A percentile compares a stretch with the other conserved stretches of the same genome.
phyloP scores from a whole-genome alignment of 2,329 filamentous ascomycete genomes.

The Blastomyces parvus region DNA sequence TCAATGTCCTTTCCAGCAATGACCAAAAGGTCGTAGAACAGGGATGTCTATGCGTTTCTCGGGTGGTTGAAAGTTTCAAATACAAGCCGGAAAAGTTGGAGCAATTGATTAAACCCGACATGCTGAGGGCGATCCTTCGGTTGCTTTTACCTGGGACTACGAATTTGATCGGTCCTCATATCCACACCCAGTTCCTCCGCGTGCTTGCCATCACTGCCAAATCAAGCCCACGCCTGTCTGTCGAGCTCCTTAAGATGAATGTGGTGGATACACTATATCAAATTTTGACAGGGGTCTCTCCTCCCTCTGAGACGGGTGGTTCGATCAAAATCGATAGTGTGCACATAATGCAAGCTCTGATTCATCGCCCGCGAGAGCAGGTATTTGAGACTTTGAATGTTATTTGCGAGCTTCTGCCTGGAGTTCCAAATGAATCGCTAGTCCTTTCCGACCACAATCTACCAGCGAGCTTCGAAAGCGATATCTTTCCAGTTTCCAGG shows the following conservation, averaged over 20 bases:
- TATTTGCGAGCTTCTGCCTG: conserved; percentile 85
- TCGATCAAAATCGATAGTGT: conserved; percentile 76
- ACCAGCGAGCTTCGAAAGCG: conserved; percentile 38
- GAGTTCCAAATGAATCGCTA: conserved; percentile 51
- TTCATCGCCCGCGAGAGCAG: conserved; percentile 89
- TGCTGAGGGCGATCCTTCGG: conserved; percentile 74
- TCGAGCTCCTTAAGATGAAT: conserved; percentile 89
- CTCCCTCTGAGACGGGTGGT: conserved; percentile 67
- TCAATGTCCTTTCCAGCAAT: conserved; percentile 81
- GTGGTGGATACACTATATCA: conserved; percentile 97
- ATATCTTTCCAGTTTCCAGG: conserved; percentile 27
- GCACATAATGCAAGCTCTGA: conserved; percentile 95
- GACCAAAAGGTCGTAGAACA: conserved; percentile 97
- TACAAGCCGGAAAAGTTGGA: conserved; percentile 80
- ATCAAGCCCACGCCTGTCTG: conserved; percentile 76
- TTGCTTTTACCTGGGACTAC: conserved; percentile 88
- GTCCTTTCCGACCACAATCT: conserved; percentile 43
- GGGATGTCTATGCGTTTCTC: conserved; percentile 85
- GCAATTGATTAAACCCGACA: conserved; percentile 77
- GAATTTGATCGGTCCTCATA: conserved; percentile 85
- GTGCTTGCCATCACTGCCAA: conserved; percentile 84
- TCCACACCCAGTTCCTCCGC: conserved; percentile 91
- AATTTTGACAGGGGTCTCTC: conserved; percentile 90
- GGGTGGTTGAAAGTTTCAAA: conserved; percentile 95
- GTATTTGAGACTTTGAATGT: conserved; percentile 96